Evolutionary conservation across 257 asterid genomes (phyloP), one percentile per base, ranked within the genome.

Genomic region (Solanum stenotomum): DNA sequence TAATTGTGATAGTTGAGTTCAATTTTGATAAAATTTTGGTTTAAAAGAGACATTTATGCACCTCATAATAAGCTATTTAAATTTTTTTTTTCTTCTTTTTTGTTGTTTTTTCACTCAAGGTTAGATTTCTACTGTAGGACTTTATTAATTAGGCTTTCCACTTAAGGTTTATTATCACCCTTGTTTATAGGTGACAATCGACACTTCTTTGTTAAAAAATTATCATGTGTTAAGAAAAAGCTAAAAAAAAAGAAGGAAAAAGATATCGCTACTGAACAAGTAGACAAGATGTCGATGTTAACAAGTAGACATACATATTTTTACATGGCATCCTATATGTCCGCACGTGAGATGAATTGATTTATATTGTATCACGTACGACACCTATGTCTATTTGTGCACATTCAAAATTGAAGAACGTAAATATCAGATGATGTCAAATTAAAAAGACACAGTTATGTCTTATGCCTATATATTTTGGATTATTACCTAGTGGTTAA

Each of bases 351-450:
- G 0, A 56, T 56, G 2, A 20, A 56, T 0, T 20, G 25, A 56
- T 56, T 56, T 56, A 56, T 56, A 56, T 2, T 56, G 1, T 56
- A 20, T 56, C 5, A 56, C 5, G 0, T 56, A 56, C 0, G 5
- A 56, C 2, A 56, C 0, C 0, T 18, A 1, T 20, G 10, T 3
- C 2, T 0, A 7, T 7, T 56, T 56, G 1, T 56, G 11, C 65
- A 18, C 10, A 20, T 56, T 49, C 2, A 56, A 56, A 20, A 56
- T 3, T 18, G 0, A 52, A 52, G 0, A 52, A 52, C 5, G 4
- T 56, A 56, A 56, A 56, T 56, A 56, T 56, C n/a, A 56, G 11
- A 56, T 56, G 4, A 7, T 56, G 31, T 5, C 14, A 63, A 63
- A 63, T 10, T 23, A 63, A 23, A 23, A 63, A 23, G 71, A 63